Evolutionary conservation across 2,329 filamentous ascomycete species (phyloP).

Genomic region (Claviceps citrina): DNA sequence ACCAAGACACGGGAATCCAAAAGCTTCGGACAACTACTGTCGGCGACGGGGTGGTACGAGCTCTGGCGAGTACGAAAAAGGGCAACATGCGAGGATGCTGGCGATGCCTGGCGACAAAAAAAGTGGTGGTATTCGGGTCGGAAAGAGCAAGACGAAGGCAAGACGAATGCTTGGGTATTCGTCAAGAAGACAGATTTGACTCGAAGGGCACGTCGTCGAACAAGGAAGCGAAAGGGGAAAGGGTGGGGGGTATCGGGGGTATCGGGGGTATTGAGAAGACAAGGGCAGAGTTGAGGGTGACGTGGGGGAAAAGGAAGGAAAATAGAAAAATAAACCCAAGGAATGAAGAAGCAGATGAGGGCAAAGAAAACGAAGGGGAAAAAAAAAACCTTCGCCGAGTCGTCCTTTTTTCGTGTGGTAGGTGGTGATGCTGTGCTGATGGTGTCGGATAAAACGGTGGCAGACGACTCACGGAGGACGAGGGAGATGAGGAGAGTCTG

Average conservation of each 20-base stretch:
- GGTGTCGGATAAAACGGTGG: slow-evolving; percentile 8
- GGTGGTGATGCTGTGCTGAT: not conserved
- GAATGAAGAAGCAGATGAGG: not conserved
- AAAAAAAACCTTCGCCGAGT: slow-evolving; percentile 6
- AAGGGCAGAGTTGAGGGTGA: too few species aligned
- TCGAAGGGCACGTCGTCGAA: slow-evolving; percentile 5
- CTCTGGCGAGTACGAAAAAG: slow-evolving; percentile 1
- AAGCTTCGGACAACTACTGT: not conserved
- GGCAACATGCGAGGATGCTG: slow-evolving; percentile 6
- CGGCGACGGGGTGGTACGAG: slow-evolving; percentile 4
- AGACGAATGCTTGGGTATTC: slow-evolving; percentile 14
- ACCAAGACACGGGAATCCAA: not conserved
- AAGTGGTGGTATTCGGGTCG: slow-evolving; percentile 13
- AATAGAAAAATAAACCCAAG: slow-evolving; percentile 6
- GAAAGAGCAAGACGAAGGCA: too few species aligned
- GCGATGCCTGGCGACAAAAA: too few species aligned
- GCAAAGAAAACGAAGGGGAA: not conserved
- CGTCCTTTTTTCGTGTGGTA: slow-evolving; percentile 4
- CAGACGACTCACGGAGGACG: slow-evolving; percentile 7
- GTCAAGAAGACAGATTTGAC: not conserved
- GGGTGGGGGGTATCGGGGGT: slow-evolving; percentile 6
- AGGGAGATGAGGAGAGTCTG: slow-evolving; percentile 4
- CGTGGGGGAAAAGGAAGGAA: not conserved
- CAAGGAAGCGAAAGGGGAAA: slow-evolving; percentile 10
- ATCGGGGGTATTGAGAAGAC: slow-evolving; percentile 8